Conservation (phyloP, 148 eudicot genomes). For the Nyssa sinensis region DNA sequence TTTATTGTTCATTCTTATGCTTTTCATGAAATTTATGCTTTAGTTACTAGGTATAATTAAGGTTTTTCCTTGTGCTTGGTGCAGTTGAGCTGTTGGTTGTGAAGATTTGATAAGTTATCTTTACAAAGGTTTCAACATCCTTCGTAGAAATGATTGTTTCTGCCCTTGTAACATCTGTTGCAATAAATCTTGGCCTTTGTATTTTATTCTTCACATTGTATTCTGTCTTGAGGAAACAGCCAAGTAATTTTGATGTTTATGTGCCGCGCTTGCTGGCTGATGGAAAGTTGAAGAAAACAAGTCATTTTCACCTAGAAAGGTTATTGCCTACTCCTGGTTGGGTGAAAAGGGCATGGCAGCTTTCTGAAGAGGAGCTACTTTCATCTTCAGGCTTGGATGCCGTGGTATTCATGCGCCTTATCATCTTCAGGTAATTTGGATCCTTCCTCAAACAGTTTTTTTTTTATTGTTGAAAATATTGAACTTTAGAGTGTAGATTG, state of each 20-base stretch:
- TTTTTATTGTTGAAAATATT: too few species aligned
- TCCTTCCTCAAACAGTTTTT: background rate
- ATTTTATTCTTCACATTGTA: conserved; percentile 55
- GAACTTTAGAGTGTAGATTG: too few species aligned
- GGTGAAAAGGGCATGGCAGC: conserved; percentile 64
- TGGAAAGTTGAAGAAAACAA: conserved; percentile 24
- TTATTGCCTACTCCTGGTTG: conserved; percentile 64
- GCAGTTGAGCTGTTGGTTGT: conserved; percentile 25
- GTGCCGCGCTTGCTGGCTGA: conserved; percentile 55
- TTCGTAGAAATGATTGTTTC: conserved; percentile 54
- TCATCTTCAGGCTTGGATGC: conserved; percentile 76
- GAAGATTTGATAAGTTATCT: conserved; percentile 9
- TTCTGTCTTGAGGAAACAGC: conserved; percentile 67
- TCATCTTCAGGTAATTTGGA: conserved; percentile 55
- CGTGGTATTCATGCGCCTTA: conserved; percentile 67
- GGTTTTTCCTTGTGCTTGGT: background rate
- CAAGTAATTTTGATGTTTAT: conserved; percentile 52
- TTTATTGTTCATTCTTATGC: conserved; percentile 10
- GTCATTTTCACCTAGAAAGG: conserved; percentile 30
- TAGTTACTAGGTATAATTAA: background rate
- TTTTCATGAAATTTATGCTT: background rate
- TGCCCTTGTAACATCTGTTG: conserved; percentile 74
- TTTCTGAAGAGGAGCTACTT: conserved; percentile 63
- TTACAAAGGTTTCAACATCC: conserved; percentile 18
- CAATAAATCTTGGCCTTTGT: conserved; percentile 69